Evolutionary conservation across 2,329 filamentous ascomycete genomes (phyloP).

Genomic region (Dryadomyces quercivorus): DNA sequence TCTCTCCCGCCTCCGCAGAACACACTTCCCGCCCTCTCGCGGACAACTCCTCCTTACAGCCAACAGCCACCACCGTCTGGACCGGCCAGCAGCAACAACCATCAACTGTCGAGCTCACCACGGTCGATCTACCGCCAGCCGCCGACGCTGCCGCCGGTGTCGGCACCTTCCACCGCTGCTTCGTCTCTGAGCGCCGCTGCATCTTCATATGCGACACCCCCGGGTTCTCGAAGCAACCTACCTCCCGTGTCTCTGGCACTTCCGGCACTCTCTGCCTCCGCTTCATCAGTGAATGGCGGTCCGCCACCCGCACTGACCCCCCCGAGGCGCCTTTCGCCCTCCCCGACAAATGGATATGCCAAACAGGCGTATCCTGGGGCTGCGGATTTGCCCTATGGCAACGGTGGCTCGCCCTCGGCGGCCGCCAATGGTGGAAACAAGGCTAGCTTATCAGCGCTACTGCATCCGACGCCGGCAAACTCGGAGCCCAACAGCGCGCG

Average conservation of each 20-base stretch:
- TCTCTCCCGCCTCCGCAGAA: constrained; percentile 8
- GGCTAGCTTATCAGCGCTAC: constrained; percentile 32
- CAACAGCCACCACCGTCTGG: background rate
- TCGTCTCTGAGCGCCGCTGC: background rate
- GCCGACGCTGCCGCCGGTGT: constrained; percentile 8
- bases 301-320: constrained; percentile 5
- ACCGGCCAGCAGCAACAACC: background rate
- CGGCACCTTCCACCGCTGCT: background rate
- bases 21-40: background rate
- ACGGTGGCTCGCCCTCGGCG: constrained; percentile 4
- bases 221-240: constrained; percentile 5
- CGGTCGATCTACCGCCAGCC: constrained; percentile 8
- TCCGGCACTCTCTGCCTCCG: constrained; percentile 1
- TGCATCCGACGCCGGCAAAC: constrained; percentile 37
- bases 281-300: background rate
- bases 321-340: constrained; percentile 1
- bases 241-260: constrained; percentile 7
- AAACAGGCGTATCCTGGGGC: constrained; percentile 19
- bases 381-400: constrained; percentile 12
- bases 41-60: constrained; percentile 2
- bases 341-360: constrained; percentile 27
- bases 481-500: constrained; percentile 28
- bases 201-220: constrained; percentile 5
- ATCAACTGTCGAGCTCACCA: constrained; percentile 6
- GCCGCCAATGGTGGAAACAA: constrained; percentile 19